Percentiles rank a stretch among this genome's conserved stretches.
Evolutionary conservation across 768 basidiomycete genomes (phyloP).

Genomic region (Tremella yokohamensis): DNA sequence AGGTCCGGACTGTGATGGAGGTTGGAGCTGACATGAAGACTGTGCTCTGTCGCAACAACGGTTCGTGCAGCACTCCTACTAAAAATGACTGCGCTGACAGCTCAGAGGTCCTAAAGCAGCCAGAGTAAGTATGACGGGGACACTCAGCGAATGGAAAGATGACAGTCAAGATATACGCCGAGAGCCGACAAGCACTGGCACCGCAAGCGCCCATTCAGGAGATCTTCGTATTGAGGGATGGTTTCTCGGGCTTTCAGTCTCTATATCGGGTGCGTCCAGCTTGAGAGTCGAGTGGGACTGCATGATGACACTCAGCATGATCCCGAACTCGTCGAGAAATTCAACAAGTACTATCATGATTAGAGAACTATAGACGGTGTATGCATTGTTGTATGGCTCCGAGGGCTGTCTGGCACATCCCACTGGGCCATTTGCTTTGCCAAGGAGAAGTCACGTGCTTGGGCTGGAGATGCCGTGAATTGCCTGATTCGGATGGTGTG

Average conservation of each 20-base stretch:
- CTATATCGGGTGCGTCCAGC: constrained; percentile 36
- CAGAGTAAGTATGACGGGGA: constrained; percentile 32
- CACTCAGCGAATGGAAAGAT: background rate
- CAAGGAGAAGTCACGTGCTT: no score
- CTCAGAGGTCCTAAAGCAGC: constrained; percentile 48
- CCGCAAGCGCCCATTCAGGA: constrained; percentile 33
- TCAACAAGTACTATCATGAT: constrained; percentile 49
- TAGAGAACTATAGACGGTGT: constrained; percentile 10
- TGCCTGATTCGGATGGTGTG: no score
- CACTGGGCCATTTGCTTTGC: no score
- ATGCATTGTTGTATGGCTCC: background rate
- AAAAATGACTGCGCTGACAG: constrained; percentile 3
- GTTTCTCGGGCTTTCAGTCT: constrained; percentile 48
- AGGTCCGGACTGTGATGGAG: constrained; percentile 4
- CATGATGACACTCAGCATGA: constrained; percentile 37
- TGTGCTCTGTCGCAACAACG: constrained; percentile 48
- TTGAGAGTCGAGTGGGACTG: background rate
- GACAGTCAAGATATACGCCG: constrained; percentile 44
- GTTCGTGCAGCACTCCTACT: constrained; percentile 18
- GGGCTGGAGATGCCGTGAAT: no score
- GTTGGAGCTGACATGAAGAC: constrained; percentile 23
- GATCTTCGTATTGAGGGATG: constrained; percentile 46
- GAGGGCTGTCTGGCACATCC: no score
- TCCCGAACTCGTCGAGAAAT: constrained; percentile 48
- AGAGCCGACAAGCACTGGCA: constrained; percentile 27